A percentile compares a stretch with the other conserved stretches of the same genome.
Conservation (phyloP, 2,329 filamentous ascomycete genomes). For the Chaetomium olivaceum region DNA sequence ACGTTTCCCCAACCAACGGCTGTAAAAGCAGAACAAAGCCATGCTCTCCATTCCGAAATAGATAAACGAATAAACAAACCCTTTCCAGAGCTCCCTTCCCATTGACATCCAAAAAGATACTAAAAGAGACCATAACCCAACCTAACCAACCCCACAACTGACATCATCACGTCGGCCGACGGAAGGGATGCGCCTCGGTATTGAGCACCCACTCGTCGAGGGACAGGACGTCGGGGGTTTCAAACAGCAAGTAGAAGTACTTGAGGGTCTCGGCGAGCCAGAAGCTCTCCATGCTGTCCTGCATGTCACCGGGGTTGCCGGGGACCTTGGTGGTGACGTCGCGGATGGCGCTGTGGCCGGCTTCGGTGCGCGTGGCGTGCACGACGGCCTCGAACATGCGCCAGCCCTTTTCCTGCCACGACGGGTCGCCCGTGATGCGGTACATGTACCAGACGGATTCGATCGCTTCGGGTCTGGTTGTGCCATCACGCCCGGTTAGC, state of each 20-base stretch:
- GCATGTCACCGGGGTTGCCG: not conserved
- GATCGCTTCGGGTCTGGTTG: slow-evolving; percentile 73
- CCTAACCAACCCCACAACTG: not conserved
- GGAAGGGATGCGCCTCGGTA: slow-evolving; percentile 63
- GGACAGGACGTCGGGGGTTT: slow-evolving; percentile 63
- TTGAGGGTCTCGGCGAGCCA: slow-evolving; percentile 91
- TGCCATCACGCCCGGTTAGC: slow-evolving; percentile 6
- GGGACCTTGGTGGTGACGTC: slow-evolving; percentile 52
- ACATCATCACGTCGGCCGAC: slow-evolving; percentile 41
- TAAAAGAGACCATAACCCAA: not conserved
- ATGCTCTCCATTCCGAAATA: not conserved
- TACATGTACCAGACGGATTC: slow-evolving; percentile 90
- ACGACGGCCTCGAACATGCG: slow-evolving; percentile 76
- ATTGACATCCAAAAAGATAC: not conserved
- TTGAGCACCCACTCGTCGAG: slow-evolving; percentile 70
- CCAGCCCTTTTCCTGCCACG: slow-evolving; percentile 82
- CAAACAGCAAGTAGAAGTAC: slow-evolving; percentile 85
- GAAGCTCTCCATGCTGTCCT: slow-evolving; percentile 80
- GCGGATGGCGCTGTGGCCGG: slow-evolving; percentile 69
- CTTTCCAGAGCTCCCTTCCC: not conserved
- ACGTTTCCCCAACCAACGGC: not conserved
- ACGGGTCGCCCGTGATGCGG: slow-evolving; percentile 76
- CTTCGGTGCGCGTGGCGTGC: slow-evolving; percentile 62
- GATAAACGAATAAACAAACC: not conserved
- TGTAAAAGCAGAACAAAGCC: not conserved